Evolutionary conservation across 192 early-diverging fungal species (phyloP).

Genomic region (Podila epigama): DNA sequence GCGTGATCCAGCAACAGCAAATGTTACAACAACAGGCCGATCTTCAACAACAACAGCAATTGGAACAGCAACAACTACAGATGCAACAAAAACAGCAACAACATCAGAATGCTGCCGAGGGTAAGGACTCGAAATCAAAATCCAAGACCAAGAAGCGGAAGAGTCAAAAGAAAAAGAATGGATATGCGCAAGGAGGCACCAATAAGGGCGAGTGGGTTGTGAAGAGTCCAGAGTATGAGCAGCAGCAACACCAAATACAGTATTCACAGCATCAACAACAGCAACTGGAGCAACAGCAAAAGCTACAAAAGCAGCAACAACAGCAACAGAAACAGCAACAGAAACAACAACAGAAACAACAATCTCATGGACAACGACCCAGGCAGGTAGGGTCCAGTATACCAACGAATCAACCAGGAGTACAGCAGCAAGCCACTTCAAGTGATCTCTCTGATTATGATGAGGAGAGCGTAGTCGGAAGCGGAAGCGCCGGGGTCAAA

Average conservation of each 20-base stretch:
- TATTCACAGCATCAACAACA: slow-evolving; percentile 16
- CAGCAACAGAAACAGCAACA: slow-evolving; percentile 19
- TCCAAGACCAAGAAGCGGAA: slow-evolving; percentile 8
- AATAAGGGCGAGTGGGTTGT: slow-evolving; percentile 1
- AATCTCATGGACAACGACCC: not conserved
- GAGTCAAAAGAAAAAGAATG: slow-evolving; percentile 32
- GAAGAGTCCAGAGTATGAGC: not conserved
- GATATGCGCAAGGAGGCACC: slow-evolving; percentile 9
- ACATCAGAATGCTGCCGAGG: slow-evolving; percentile 1
- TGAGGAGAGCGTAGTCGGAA: not conserved
- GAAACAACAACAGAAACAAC: slow-evolving; percentile 2
- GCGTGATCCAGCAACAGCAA: slow-evolving; percentile 68
- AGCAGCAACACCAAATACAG: slow-evolving; percentile 18
- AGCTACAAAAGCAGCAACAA: slow-evolving; percentile 9
- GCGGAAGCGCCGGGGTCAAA: too few relatives aligned
- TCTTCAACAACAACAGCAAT: slow-evolving; percentile 43
- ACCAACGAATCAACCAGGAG: too few relatives aligned
- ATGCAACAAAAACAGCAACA: slow-evolving; percentile 11
- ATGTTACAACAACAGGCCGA: slow-evolving; percentile 25
- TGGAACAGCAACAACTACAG: slow-evolving; percentile 33
- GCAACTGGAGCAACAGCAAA: not conserved
- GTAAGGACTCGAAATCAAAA: slow-evolving; percentile 3
- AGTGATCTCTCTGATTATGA: not conserved
- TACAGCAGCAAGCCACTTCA: too few relatives aligned
- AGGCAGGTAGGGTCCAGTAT: not conserved